phyloP scores from a whole-genome alignment of 1,284 basidiomycete genomes.

The Volvariella volvacea region DNA sequence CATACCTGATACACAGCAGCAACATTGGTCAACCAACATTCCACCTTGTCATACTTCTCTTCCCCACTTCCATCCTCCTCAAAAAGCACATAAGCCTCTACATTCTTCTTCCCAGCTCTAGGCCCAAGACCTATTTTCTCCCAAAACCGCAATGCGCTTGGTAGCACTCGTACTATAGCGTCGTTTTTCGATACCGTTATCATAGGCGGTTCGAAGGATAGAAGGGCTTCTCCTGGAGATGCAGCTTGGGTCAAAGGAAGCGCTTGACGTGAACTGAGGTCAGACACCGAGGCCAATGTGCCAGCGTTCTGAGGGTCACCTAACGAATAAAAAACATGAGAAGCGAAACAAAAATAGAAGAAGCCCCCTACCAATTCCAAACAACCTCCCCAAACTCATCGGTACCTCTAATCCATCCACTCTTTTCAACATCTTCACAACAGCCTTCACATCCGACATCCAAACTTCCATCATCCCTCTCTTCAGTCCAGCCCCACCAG shows the following conservation, averaged over 20 bases:
- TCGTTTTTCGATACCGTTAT: slow-evolving; percentile 58
- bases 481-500: no score
- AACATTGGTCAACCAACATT: slow-evolving; percentile 52
- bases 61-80: slow-evolving; percentile 49
- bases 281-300: no score
- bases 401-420: slow-evolving; percentile 13
- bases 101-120: slow-evolving; percentile 61
- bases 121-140: slow-evolving; percentile 73
- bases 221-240: slow-evolving; percentile 21
- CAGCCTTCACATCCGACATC: no score
- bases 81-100: slow-evolving; percentile 59
- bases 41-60: slow-evolving; percentile 37
- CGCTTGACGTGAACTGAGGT: no score
- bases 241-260: no score
- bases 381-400: slow-evolving; percentile 28
- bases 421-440: no score
- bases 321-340: slow-evolving; percentile 1
- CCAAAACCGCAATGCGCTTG: slow-evolving; percentile 73
- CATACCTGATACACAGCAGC: slow-evolving; percentile 53
- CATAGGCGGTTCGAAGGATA: slow-evolving; percentile 46
- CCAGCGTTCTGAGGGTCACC: no score
- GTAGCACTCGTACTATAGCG: slow-evolving; percentile 54
- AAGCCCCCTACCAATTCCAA: slow-evolving; percentile 30
- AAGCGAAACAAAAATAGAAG: background rate
- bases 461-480: no score